phyloP scores from a whole-genome alignment of 371 early-diverging fungal species.

The Apophysomyces ossiformis region DNA sequence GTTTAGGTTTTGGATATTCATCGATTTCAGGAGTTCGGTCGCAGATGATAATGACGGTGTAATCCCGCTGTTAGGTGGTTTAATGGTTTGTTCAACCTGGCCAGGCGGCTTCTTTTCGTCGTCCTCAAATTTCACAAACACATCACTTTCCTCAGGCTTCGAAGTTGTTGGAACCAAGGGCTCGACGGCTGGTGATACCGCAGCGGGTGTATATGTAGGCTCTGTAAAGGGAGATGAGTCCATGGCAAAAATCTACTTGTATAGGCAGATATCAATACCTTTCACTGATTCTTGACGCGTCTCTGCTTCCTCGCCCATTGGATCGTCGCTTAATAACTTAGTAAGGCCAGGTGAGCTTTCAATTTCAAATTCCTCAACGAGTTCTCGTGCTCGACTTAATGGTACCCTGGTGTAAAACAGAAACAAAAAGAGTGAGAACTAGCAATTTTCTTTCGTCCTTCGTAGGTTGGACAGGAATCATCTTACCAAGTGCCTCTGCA shows the following conservation, averaged over 20 bases:
- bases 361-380: conserved; percentile 55
- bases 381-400: conserved; percentile 52
- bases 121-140: conserved; percentile 55
- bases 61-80: neutral
- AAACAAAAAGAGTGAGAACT: neutral
- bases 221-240: conserved; percentile 1
- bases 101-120: conserved; percentile 31
- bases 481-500: conserved; percentile 57
- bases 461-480: neutral
- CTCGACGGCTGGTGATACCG: neutral
- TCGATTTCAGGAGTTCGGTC: conserved; percentile 35
- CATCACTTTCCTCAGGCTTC: conserved; percentile 32
- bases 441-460: neutral
- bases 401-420: conserved; percentile 44
- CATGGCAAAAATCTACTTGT: neutral
- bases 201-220: neutral
- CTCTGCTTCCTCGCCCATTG: conserved; percentile 21
- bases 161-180: neutral
- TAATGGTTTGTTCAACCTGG: conserved; percentile 6
- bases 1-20: conserved; percentile 45
- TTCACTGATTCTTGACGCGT: neutral
- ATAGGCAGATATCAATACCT: neutral
- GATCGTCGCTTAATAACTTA: conserved; percentile 52
- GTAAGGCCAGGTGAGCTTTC: conserved; percentile 49
- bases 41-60: conserved; percentile 4